Evolutionary conservation across 2,329 filamentous ascomycete species (phyloP), one percentile per base, ranked within the genome.

Genomic region (Emergomyces orientalis): DNA sequence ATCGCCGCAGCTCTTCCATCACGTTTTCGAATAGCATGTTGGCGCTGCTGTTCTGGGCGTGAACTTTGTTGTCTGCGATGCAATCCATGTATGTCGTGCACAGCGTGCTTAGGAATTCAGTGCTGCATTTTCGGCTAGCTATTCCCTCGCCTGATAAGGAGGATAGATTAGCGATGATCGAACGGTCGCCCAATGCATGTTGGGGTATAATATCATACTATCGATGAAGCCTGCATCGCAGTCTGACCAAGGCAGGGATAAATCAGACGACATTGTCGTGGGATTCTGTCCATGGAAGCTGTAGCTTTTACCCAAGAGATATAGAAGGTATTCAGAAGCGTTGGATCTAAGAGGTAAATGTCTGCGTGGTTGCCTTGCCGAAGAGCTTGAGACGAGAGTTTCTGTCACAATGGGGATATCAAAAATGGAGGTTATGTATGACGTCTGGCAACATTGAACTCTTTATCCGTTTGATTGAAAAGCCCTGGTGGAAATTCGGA

Each of bases 61-160:
- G 27, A 17, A 30, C 14, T n/a, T 59, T 39, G 37, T 56, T 19
- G 8, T 39, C 43, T 5, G 45, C 39, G 30, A 62, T 55, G 13
- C 37, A 57, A 8, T 62, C 54, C 13, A 65, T 27, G 32, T 37
- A 63, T n/a, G 63, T 39, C 9, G 56, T 51, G 55, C 51, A 61
- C 32, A 65, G 30, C 3, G 41, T 43, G 34, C 62, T 54, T 32
- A 65, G 63, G 32, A 55, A 65, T 8, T 59, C 62, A 34, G 47
- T 49, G 63, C 59, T 63, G 47, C 63, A 63, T 54, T 62, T 63
- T n/a, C 61, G 61, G 22, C 47, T 57, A 11, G 61, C 45, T 19
- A 47, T n/a, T 13, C 63, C 51, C 17, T 60, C 32, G n/a, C 32
- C 54, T 56, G n/a, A n/a, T 22, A 9, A 39, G 41, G 51, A 14